A percentile compares a stretch with the other conserved stretches of the same genome.
Evolutionary conservation across 2,329 filamentous ascomycete genomes (phyloP).

Genomic region (Colletotrichum sp.): DNA sequence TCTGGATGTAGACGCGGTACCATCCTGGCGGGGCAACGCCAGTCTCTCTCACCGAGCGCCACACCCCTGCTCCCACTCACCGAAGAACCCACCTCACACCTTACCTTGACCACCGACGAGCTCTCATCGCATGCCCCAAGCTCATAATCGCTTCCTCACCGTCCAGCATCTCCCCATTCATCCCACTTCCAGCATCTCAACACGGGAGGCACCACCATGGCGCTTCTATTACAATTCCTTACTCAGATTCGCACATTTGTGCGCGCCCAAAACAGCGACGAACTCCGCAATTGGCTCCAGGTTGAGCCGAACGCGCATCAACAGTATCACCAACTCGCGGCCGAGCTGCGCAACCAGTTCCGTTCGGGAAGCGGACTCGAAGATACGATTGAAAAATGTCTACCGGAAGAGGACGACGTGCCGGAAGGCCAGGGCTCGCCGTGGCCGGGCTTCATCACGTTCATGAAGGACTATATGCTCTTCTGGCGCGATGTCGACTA

Average conservation of each 20-base stretch:
- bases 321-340: conserved; percentile 70
- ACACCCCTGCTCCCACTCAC: not conserved
- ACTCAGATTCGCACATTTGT: conserved; percentile 66
- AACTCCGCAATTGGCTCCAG: conserved; percentile 72
- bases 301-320: conserved; percentile 75
- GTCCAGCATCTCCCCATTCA: not conserved
- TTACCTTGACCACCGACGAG: not conserved
- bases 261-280: conserved; percentile 64
- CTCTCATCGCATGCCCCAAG: not conserved
- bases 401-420: conserved; percentile 70
- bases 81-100: conserved; percentile 9
- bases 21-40: not conserved
- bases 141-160: not conserved
- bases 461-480: conserved; percentile 80
- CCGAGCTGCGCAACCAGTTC: conserved; percentile 68
- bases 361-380: conserved; percentile 57
- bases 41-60: not conserved
- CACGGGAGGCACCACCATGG: conserved; percentile 45
- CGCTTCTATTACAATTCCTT: conserved; percentile 73
- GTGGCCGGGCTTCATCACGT: conserved; percentile 80
- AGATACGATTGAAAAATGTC: conserved; percentile 63
- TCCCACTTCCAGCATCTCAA: not conserved
- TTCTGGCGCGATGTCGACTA: conserved; percentile 84
- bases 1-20: not conserved
- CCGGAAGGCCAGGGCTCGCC: conserved; percentile 67